Conservation (phyloP, 768 basidiomycete genomes). For the Agrocybe praecox region DNA sequence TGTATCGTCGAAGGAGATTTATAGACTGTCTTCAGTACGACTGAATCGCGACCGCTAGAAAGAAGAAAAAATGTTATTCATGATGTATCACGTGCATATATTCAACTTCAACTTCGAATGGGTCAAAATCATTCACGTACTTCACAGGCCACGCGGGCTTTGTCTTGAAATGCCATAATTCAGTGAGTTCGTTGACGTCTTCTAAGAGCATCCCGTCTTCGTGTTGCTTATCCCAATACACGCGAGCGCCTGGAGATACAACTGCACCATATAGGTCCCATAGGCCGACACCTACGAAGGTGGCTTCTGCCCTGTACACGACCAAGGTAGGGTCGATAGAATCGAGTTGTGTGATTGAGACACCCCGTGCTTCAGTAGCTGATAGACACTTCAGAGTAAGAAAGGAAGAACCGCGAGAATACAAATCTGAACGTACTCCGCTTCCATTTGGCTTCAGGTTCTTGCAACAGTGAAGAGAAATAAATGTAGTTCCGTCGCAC, state of each 20-base stretch:
- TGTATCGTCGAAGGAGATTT: conserved; percentile 95
- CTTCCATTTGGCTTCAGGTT: conserved; percentile 98
- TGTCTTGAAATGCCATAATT: conserved; percentile 91
- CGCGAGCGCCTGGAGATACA: conserved; percentile 79
- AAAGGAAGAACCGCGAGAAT: conserved; percentile 5
- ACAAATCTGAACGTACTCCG: conserved; percentile 54
- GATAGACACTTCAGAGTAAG: conserved; percentile 7
- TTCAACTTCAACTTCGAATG: conserved; percentile 6
- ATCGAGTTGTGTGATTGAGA: conserved; percentile 93
- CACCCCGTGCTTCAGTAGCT: conserved; percentile 88
- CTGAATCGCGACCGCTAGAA: conserved; percentile 84
- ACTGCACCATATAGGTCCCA: conserved; percentile 95
- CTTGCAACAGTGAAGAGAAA: conserved; percentile 94
- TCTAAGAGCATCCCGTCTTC: conserved; percentile 87
- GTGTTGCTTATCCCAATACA: conserved; percentile 88
- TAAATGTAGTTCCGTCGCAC: conserved; percentile 96
- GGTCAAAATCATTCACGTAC: conserved; percentile 46
- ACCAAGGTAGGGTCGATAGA: conserved; percentile 97
- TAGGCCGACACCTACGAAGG: conserved; percentile 92
- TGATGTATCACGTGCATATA: no score
- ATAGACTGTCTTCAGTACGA: conserved; percentile 93
- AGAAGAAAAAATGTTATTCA: conserved; percentile 13
- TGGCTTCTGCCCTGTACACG: conserved; percentile 95
- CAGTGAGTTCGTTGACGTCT: conserved; percentile 88
- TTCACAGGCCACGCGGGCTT: conserved; percentile 93